These are phyloP conservation scores for Fusarium marasasianum DNA, from an alignment of 2,329 filamentous ascomycete genomes.

Conservation along the genomic window DNA sequence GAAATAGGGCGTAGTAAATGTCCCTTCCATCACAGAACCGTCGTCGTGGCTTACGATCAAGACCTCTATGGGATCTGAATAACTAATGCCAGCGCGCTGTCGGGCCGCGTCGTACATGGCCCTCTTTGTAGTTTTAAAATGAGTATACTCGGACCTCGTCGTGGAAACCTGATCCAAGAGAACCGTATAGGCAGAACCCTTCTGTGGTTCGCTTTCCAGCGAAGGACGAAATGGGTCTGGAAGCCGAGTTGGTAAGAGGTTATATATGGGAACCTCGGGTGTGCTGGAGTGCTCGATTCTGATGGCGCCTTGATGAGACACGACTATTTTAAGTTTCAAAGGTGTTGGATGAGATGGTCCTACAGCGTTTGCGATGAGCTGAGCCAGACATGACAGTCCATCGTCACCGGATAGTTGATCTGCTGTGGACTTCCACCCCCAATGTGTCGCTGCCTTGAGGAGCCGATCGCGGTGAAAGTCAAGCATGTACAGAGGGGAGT, in stretches of 20 bases:
- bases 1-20: slow-evolving; percentile 84
- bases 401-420: slow-evolving; percentile 54
- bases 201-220: slow-evolving; percentile 39
- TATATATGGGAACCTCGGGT: slow-evolving; percentile 54
- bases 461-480: slow-evolving; percentile 81
- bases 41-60: slow-evolving; percentile 72
- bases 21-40: slow-evolving; percentile 83
- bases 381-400: slow-evolving; percentile 55
- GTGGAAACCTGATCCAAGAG: slow-evolving; percentile 56
- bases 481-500: slow-evolving; percentile 81
- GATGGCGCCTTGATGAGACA: slow-evolving; percentile 60
- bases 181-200: slow-evolving; percentile 52
- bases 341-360: slow-evolving; percentile 47
- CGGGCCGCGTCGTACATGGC: slow-evolving; percentile 77
- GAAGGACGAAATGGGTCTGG: slow-evolving; percentile 53
- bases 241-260: slow-evolving; percentile 67
- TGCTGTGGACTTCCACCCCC: slow-evolving; percentile 61
- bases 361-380: slow-evolving; percentile 49
- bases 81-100: slow-evolving; percentile 64
- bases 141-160: slow-evolving; percentile 71
- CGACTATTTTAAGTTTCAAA: slow-evolving; percentile 64
- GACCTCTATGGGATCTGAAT: slow-evolving; percentile 71
- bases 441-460: slow-evolving; percentile 68
- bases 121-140: slow-evolving; percentile 85
- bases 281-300: slow-evolving; percentile 52